Base-by-base conservation (phyloP, 148 eudicot species). In the Rhododendron vialii region DNA sequence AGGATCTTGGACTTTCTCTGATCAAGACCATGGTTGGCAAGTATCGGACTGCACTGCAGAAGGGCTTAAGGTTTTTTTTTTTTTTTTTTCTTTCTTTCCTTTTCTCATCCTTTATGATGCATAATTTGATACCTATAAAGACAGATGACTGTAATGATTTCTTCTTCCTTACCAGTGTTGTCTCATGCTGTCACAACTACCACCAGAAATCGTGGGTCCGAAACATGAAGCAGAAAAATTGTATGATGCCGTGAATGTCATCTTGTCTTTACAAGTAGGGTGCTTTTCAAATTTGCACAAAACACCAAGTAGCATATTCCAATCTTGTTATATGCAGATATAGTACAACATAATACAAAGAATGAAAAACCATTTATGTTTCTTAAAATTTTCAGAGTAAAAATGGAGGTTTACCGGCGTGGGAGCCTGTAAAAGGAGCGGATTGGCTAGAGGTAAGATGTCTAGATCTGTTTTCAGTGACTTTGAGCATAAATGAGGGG, bases 41-140 rank as follows among this genome's bases (percentile, higher is more conserved):
- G 92, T 91, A 2, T 92, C 94, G 24, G 96, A 92, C 67, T 88
- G 92, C 83, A 92, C 96, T 15, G 92, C 96, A 1, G 93, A 93
- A 82, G 92, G 89, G 9, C 75, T 93, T 28, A 92, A 90, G 92
- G 96, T 93, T 76, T 30, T 0, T 67, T 26, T 17, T n/a, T 0
- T 2, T 17, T n/a, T 0, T 2, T 93, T 76, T 30, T 0, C 55
- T 26, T 17, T 11, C 0, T 2, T 38, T 38, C 41, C 41, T 38
- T 38, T 38, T 36, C 15, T 77, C 13, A 26, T 69, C 22, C 4
- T 5, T 53, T 11, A 13, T 12, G 4, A 33, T 48, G 26, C 5
- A 50, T 41, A 74, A 33, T 74, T 33, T 73, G 24, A 74, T 11
- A 9, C 1, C 8, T 12, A 1, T 8, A 48, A 33, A 9, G 33